Evolutionary conservation across 1,284 basidiomycete genomes (phyloP).

Genomic region (Austroboletus rostrupii): DNA sequence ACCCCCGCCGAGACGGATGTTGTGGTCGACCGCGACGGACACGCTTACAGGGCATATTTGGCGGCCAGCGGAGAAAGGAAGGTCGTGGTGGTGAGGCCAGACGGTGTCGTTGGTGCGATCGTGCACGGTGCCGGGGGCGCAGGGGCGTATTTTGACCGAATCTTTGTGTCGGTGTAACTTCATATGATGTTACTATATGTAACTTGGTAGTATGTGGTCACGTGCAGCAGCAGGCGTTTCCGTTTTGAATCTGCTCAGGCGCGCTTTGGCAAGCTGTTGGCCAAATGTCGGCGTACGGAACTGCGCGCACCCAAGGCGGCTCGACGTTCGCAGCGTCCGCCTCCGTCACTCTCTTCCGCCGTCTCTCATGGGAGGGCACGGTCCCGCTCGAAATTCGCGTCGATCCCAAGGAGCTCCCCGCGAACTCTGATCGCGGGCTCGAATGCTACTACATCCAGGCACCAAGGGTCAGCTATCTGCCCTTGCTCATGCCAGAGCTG

Average conservation of each 20-base stretch:
- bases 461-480: constrained; percentile 86
- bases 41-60: constrained; percentile 24
- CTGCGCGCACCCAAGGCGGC: constrained; percentile 52
- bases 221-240: too few species aligned
- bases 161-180: too few species aligned
- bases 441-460: constrained; percentile 86
- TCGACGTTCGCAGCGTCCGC: constrained; percentile 47
- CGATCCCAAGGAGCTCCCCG: constrained; percentile 80
- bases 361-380: constrained; percentile 81
- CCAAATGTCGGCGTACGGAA: constrained; percentile 57
- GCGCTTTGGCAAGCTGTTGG: background rate
- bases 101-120: constrained; percentile 36
- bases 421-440: constrained; percentile 80
- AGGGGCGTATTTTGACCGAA: constrained; percentile 25
- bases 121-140: constrained; percentile 29
- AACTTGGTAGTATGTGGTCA: too few species aligned
- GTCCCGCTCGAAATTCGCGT: constrained; percentile 83
- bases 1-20: background rate
- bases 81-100: constrained; percentile 34
- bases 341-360: constrained; percentile 70
- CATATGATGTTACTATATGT: too few species aligned
- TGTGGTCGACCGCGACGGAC: constrained; percentile 13
- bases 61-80: constrained; percentile 10
- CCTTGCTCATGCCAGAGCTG: constrained; percentile 84
- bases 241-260: background rate